phyloP scores from a whole-genome alignment of 805 yeast species.

The Candida berthetii region DNA sequence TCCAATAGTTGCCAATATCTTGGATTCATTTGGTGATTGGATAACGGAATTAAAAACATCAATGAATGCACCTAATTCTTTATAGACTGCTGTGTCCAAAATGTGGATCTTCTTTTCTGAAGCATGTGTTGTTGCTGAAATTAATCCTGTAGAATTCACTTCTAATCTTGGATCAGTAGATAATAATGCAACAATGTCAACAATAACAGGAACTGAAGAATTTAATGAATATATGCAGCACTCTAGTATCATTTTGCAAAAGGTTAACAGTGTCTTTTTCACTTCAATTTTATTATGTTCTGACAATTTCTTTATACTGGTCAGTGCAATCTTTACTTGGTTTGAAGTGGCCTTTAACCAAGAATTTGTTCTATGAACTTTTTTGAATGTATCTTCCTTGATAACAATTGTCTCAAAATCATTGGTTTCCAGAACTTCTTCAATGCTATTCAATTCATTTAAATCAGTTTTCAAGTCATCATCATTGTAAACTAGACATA shows the following conservation, averaged over 20 bases:
- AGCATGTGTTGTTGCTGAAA: constrained; percentile 4
- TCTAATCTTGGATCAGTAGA: constrained; percentile 12
- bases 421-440: constrained; percentile 8
- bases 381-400: constrained; percentile 13
- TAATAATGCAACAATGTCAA: constrained; percentile 26
- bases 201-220: constrained; percentile 25
- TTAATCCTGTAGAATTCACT: constrained; percentile 3
- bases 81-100: constrained; percentile 8
- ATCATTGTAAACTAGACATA: constrained; percentile 36
- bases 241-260: constrained; percentile 24
- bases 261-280: constrained; percentile 21
- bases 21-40: constrained; percentile 18
- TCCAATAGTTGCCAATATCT: constrained; percentile 11
- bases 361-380: constrained; percentile 34
- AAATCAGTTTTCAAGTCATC: constrained; percentile 23
- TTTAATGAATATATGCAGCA: constrained; percentile 29
- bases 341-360: constrained; percentile 52
- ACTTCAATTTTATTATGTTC: constrained; percentile 27
- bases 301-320: constrained; percentile 14
- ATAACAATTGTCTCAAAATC: constrained; percentile 12
- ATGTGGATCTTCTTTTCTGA: constrained; percentile 3
- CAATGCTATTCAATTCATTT: constrained; percentile 13
- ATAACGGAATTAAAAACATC: constrained; percentile 13
- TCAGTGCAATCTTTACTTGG: constrained; percentile 42
- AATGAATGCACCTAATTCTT: constrained; percentile 10